A percentile compares a stretch with the other conserved stretches of the same genome.
These are phyloP conservation scores for Coprinopsis strossmayeri DNA, from an alignment of 768 basidiomycete species.

Conservation along the genomic window DNA sequence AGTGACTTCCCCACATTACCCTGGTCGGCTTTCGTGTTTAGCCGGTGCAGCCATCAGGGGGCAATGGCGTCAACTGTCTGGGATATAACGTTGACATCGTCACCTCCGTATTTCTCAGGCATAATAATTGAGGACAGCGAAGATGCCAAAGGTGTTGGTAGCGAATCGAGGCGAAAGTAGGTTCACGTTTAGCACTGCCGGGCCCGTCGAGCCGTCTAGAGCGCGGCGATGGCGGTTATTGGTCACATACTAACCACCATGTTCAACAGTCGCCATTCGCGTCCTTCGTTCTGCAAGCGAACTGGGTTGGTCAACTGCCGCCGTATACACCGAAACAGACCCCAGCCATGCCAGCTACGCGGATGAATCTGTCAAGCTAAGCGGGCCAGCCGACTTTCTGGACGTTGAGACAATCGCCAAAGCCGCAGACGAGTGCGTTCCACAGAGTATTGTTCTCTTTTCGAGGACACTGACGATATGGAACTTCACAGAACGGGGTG, in stretches of 20 bases:
- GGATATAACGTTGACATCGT: too few relatives aligned
- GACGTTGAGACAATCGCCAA: conserved; percentile 24
- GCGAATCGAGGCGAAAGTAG: conserved; percentile 69
- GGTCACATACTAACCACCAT: background rate
- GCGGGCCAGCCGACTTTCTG: conserved; percentile 48
- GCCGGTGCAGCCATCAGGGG: too few relatives aligned
- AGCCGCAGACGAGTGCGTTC: conserved; percentile 21
- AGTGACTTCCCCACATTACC: conserved; percentile 3
- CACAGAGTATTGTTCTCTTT: background rate
- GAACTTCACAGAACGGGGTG: conserved; percentile 25
- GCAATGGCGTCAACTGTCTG: too few relatives aligned
- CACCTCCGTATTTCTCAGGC: too few relatives aligned
- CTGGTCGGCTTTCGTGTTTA: background rate
- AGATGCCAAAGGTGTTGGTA: conserved; percentile 61
- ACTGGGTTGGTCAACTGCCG: conserved; percentile 82
- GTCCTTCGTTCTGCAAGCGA: conserved; percentile 83
- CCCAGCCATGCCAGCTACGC: conserved; percentile 78
- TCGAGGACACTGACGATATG: too few relatives aligned
- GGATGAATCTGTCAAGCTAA: conserved; percentile 83
- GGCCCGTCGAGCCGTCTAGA: too few relatives aligned
- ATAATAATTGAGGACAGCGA: too few relatives aligned
- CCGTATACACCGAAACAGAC: conserved; percentile 81
- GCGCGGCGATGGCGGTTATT: conserved; percentile 11
- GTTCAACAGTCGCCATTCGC: conserved; percentile 68
- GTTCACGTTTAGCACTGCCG: too few relatives aligned